A percentile compares a stretch with the other conserved stretches of the same genome.
These are phyloP conservation scores for Ophiostoma fasciatum DNA, from an alignment of 2,329 filamentous ascomycete species.

Conservation along the genomic window DNA sequence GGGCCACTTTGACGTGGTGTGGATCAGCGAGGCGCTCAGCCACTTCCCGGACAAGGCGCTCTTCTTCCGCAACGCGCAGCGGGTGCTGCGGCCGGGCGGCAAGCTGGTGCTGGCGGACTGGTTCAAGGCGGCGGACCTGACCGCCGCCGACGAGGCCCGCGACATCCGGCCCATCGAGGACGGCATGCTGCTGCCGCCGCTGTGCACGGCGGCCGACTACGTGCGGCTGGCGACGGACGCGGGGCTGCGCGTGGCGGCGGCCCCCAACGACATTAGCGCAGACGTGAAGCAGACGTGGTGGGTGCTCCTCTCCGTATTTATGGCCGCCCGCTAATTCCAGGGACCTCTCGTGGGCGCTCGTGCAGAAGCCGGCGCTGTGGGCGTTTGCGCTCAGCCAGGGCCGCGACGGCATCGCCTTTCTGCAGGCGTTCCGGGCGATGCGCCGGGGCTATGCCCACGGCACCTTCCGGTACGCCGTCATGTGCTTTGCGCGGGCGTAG, in stretches of 20 bases:
- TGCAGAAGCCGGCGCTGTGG: constrained; percentile 46
- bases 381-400: constrained; percentile 46
- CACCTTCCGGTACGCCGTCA: constrained; percentile 42
- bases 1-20: constrained; percentile 37
- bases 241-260: constrained; percentile 28
- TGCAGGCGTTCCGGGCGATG: constrained; percentile 48
- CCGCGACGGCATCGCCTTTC: constrained; percentile 42
- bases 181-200: constrained; percentile 42
- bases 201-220: constrained; percentile 39
- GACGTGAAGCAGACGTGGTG: constrained; percentile 46
- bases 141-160: constrained; percentile 26
- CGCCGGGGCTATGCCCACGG: constrained; percentile 43
- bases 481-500: too few species aligned
- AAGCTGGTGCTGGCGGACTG: constrained; percentile 45
- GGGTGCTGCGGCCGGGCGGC: constrained; percentile 32
- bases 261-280: constrained; percentile 40
- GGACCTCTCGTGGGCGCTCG: constrained; percentile 47
- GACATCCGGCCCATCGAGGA: constrained; percentile 48
- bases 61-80: constrained; percentile 39
- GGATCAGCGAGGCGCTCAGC: constrained; percentile 47
- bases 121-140: constrained; percentile 39
- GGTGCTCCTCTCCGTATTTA: constrained; percentile 12
- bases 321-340: constrained; percentile 18
- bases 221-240: constrained; percentile 32
- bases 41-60: constrained; percentile 44